Evolutionary conservation across 2,329 filamentous ascomycete species (phyloP), one percentile per base, ranked within the genome.

Genomic region (Penicillium sp.): DNA sequence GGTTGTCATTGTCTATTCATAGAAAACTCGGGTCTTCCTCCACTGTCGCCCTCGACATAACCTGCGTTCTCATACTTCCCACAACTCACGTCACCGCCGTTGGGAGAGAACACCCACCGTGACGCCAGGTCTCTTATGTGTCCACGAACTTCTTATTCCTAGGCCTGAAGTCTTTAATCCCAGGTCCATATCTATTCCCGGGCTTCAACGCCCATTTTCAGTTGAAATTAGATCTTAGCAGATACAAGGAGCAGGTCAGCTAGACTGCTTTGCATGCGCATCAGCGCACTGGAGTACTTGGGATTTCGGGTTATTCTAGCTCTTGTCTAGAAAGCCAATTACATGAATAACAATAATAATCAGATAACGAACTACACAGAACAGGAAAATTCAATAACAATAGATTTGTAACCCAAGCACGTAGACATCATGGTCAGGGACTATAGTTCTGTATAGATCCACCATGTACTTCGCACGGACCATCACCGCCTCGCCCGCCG

Each of bases 401-500:
- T 31, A 31, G 4, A 24, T 21, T 35, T 14, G 31, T 16, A 13
- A 13, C 10, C 29, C 29, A 31, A 26, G 26, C 26, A 26, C 7
- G 26, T 26, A 26, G 26, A 26, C 26, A 8, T 26, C 6, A 8
- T 26, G 26, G 26, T 26, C 26, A 2, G 8, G 8, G 26, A 26
- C 26, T 26, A 8, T 26, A 26, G 24, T 24, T 26, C 26, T 26
- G 4, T 14, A 11, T 39, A 39, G 8, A 19, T 39, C 35, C 14
- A 33, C 14, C 31, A 14, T n/a, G 35, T 50, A 31, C 27, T 44
- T 43, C 26, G 39, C 49, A 44, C 27, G 29, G 37, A 29, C 42
- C 51, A 47, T 29, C 58, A 52, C 46, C 52, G 61, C 57, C 53
- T 50, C 50, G 1, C 44, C 55, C 52, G 61, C 70, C 69, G 71